Evolutionary conservation across 2,329 filamentous ascomycete species (phyloP).

Genomic region (Cadophora sp.): DNA sequence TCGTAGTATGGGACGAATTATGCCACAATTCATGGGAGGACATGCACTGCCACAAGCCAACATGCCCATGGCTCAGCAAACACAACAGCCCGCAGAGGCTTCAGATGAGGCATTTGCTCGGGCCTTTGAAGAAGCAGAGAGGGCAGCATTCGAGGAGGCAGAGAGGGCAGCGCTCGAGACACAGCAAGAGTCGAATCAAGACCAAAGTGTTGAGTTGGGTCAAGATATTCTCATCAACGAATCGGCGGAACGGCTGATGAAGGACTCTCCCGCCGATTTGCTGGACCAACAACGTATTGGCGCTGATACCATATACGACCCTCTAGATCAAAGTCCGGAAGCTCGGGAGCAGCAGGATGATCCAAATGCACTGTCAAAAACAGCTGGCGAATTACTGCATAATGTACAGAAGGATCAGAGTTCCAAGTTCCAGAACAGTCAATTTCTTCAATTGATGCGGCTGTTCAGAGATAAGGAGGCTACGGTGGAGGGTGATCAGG

Average conservation of each 20-base stretch:
- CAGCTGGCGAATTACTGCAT: constrained; percentile 73
- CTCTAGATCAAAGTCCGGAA: constrained; percentile 30
- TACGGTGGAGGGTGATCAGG: constrained; percentile 72
- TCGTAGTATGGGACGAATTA: constrained; percentile 31
- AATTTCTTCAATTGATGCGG: constrained; percentile 79
- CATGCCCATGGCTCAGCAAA: constrained; percentile 24
- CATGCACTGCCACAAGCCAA: constrained; percentile 28
- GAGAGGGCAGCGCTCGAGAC: constrained; percentile 31
- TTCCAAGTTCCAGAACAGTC: constrained; percentile 79
- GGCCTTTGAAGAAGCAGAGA: constrained; percentile 52
- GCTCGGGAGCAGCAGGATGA: constrained; percentile 46
- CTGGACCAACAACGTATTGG: constrained; percentile 43
- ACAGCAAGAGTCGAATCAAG: constrained; percentile 22
- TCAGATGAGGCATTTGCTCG: constrained; percentile 63
- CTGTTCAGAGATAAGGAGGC: constrained; percentile 76
- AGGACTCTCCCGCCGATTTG: constrained; percentile 21
- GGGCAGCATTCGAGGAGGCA: constrained; percentile 48
- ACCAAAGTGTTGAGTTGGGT: constrained; percentile 29
- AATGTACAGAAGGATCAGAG: constrained; percentile 72
- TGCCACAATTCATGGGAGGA: constrained; percentile 27
- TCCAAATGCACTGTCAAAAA: constrained; percentile 71
- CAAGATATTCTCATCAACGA: constrained; percentile 41
- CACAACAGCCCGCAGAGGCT: constrained; percentile 47
- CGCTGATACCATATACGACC: constrained; percentile 44
- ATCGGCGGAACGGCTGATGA: constrained; percentile 32